Conservation (phyloP, 108 stramenopile genomes). For the Stephanodiscus minutulus region DNA sequence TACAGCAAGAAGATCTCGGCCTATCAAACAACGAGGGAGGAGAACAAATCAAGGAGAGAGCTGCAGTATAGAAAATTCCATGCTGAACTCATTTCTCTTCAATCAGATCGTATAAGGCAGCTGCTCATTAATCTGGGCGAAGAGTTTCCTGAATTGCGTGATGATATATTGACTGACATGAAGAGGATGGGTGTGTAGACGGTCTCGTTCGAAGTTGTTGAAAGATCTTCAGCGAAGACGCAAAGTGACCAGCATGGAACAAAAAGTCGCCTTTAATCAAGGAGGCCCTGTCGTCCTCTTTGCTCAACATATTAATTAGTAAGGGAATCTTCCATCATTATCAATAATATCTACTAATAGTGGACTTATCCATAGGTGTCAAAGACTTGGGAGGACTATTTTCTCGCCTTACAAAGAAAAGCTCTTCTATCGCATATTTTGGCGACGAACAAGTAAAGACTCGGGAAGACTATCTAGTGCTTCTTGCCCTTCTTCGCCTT, state of each 20-base stretch:
- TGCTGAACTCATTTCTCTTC: constrained; percentile 54
- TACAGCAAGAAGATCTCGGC: constrained; percentile 25
- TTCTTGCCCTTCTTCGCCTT: no score
- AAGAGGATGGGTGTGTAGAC: constrained; percentile 28
- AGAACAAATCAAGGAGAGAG: constrained; percentile 10
- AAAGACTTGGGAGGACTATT: no score
- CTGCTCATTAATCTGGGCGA: constrained; percentile 66
- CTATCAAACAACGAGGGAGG: no score
- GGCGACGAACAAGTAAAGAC: no score
- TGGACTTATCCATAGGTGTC: no score
- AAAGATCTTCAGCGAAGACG: constrained; percentile 4
- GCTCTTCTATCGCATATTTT: no score
- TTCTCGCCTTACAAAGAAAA: no score
- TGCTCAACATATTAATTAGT: neutral
- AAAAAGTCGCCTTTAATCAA: constrained; percentile 24
- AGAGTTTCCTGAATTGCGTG: constrained; percentile 74
- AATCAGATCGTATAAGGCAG: constrained; percentile 56
- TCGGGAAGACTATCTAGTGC: no score
- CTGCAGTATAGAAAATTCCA: constrained; percentile 62
- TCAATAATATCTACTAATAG: no score
- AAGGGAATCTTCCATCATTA: no score
- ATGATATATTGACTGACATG: constrained; percentile 46
- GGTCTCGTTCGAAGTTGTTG: no score
- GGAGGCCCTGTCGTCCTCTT: constrained; percentile 9
- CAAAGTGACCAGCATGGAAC: constrained; percentile 13